phyloP scores from a whole-genome alignment of 2,329 filamentous ascomycete species.

The Cyanodermella asteris region DNA sequence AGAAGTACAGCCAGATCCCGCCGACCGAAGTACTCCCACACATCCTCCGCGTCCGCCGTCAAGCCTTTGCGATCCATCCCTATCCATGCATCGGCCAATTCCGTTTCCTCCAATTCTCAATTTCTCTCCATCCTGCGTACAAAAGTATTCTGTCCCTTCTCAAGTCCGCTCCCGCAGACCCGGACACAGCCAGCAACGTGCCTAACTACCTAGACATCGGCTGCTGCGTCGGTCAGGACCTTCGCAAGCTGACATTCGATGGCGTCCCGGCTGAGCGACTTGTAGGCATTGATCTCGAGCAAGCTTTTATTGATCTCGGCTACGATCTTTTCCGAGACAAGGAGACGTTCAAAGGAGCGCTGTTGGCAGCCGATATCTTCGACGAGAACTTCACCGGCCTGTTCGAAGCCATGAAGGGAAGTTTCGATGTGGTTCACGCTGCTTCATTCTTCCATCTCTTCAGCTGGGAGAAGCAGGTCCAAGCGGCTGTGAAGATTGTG shows the following conservation, averaged over 20 bases:
- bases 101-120: constrained; percentile 11
- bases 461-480: constrained; percentile 9
- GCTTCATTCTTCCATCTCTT: constrained; percentile 11
- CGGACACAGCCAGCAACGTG: too few relatives aligned
- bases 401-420: constrained; percentile 6
- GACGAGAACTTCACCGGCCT: too few relatives aligned
- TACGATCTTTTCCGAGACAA: constrained; percentile 45
- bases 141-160: neutral
- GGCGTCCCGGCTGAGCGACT: constrained; percentile 27
- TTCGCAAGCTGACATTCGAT: constrained; percentile 28
- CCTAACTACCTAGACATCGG: constrained; percentile 27
- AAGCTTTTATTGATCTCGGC: constrained; percentile 32
- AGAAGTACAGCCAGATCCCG: constrained; percentile 2
- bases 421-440: constrained; percentile 8
- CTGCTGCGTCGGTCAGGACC: constrained; percentile 28
- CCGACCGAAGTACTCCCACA: constrained; percentile 2
- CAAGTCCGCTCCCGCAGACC: too few relatives aligned
- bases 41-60: too few relatives aligned
- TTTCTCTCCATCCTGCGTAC: neutral
- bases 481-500: too few relatives aligned
- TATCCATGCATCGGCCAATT: constrained; percentile 10
- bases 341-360: too few relatives aligned
- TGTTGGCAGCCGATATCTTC: too few relatives aligned
- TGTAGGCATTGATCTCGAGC: constrained; percentile 28
- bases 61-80: neutral